Base-by-base conservation (phyloP, 2,329 filamentous ascomycete species). In the Fusarium mangiferae region DNA sequence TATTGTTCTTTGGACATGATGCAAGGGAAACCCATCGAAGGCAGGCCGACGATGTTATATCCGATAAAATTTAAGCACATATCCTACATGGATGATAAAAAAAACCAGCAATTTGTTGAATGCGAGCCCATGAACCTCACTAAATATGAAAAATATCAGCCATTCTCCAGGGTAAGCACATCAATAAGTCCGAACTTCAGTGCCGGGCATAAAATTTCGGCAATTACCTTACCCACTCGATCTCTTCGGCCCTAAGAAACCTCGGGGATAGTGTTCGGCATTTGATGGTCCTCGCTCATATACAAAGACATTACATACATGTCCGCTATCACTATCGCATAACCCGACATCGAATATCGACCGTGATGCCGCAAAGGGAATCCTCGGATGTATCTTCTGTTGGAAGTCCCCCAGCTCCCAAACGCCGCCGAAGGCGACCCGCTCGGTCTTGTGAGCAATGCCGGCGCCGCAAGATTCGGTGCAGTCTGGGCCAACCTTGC, bases 121-220 rank as follows among this genome's bases (percentile, higher is more conserved):
- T 36, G 33, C 8, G 33, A 52, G 17, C 8, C 33, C 15, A 20
- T 24, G 18, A 35, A 14, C 22, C 30, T 35, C 30, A 51, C 18
- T 20, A 13, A 20, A 33, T n/a, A 14, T 18, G 9, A 41, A 15
- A 41, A n/a, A 10, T 7, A 15, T 22, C 20, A n/a, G 33, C 33
- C 24, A 28, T 3, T 90, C 84, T 6, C 88, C 88, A 0, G 88
- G 84, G 89, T 89, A 91, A 6, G 68, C 70, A 30, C 78, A 75
- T 17, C 14, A 75, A 75, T 15, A 56, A 58, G 22, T 17, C 69
- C 66, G 63, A 66, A 61, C 55, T 66, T 72, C 66, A 68, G 68
- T 49, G 46, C 62, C 70, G 74, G 68, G 18, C 14, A n/a, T 49
- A 49, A 56, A 41, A 78, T 45, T 24, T 70, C 20, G 74, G 30